Base-by-base conservation (phyloP, 192 early-diverging fungal species). In the Phycomyces blakesleeanus region DNA sequence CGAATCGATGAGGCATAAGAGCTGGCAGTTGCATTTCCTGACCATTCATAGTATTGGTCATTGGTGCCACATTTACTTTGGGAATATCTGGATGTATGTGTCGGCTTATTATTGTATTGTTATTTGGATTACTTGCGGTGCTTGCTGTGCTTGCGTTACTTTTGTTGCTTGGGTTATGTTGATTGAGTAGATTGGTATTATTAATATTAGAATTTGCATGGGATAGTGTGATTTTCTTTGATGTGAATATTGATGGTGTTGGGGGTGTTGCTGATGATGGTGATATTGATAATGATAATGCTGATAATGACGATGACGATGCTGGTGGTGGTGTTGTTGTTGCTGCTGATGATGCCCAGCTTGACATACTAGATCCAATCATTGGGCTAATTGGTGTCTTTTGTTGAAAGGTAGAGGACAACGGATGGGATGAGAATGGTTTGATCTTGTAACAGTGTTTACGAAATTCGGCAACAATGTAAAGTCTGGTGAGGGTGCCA, bases 401-500 rank as follows among this genome's bases (percentile, higher is more conserved):
- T n/a, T 18, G n/a, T n/a, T n/a, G 2, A 11, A 47, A n/a, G 2
- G 44, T n/a, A 3, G 18, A n/a, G 2, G 53, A 21, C 27, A 34
- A 55, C 6, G 21, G 22, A 9, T 55, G 2, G 25, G 18, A 2
- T 61, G 55, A 15, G 20, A 50, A 38, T 26, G 50, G 40, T 15
- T 21, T 41, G 16, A 67, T 57, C 38, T 63, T 51, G 21, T 71
- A 67, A 1, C 63, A 42, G 37, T 67, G 61, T 51, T 61, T 73
- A 38, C 34, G 29, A 55, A 81, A 75, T 25, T 71, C 62, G 34
- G 72, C 78, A 12, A 82, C 83, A 52, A 85, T 64, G 55, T 85
- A 85, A 5, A 80, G 68, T 55, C 81, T 76, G 26, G 73, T 64
- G 24, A 74, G 71, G 39, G 69, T 82, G 14, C 68, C 66, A 10